phyloP scores from a whole-genome alignment of 2,329 filamentous ascomycete genomes.

The Lachnellula cervina region DNA sequence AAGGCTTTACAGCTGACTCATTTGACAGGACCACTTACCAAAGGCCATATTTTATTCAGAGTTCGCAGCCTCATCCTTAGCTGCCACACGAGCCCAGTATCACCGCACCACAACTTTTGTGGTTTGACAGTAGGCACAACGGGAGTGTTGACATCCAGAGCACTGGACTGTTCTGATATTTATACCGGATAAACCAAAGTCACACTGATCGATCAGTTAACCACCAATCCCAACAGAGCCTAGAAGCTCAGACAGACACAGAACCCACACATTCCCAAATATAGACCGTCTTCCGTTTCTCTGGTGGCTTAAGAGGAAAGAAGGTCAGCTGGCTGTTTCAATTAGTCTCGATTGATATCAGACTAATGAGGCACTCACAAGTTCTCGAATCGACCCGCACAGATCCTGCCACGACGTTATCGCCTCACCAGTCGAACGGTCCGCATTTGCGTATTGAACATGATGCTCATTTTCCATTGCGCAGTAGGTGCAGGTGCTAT shows the following conservation, averaged over 20 bases:
- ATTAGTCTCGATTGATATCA: too few relatives aligned
- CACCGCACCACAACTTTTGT: slow-evolving; percentile 2
- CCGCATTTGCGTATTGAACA: too few relatives aligned
- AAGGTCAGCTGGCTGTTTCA: too few relatives aligned
- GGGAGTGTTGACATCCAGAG: not conserved
- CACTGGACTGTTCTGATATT: not conserved
- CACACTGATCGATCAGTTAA: not conserved
- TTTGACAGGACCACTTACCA: too few relatives aligned
- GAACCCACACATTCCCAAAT: not conserved
- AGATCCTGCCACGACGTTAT: too few relatives aligned
- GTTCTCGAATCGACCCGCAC: too few relatives aligned
- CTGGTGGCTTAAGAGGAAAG: not conserved
- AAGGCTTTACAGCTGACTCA: too few relatives aligned
- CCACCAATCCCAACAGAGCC: not conserved
- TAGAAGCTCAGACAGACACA: not conserved
- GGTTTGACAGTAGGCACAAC: slow-evolving; percentile 2
- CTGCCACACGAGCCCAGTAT: not conserved
- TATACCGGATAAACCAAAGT: slow-evolving; percentile 1
- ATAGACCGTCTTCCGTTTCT: not conserved
- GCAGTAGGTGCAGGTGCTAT: too few relatives aligned
- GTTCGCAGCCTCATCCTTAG: not conserved
- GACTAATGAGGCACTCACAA: too few relatives aligned
- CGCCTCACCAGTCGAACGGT: too few relatives aligned
- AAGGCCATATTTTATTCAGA: too few relatives aligned
- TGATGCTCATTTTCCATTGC: too few relatives aligned